Percentiles rank a stretch among this genome's conserved stretches.
Evolutionary conservation across 1,139 yeast genomes (phyloP).

Genomic region (Debaryomyces sp.): DNA sequence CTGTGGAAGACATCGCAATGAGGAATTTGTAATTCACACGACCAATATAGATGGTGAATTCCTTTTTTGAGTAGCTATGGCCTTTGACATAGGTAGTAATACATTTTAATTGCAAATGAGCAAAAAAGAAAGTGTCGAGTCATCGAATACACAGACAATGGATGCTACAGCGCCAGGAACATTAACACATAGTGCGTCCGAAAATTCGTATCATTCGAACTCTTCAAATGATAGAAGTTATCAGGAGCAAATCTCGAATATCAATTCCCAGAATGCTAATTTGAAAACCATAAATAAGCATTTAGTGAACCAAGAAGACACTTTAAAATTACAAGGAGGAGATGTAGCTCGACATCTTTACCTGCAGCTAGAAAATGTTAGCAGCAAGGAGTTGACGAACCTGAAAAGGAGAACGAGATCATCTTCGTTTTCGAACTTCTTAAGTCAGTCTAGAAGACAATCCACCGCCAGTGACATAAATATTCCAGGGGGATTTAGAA

Average conservation of each 20-base stretch:
- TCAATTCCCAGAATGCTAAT: constrained; percentile 30
- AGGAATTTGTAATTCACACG: neutral
- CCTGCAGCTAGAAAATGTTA: constrained; percentile 29
- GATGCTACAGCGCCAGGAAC: neutral
- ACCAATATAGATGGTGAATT: neutral
- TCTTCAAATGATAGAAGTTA: constrained; percentile 10
- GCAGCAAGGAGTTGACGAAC: constrained; percentile 12
- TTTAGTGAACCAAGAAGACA: constrained; percentile 38
- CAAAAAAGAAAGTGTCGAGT: neutral
- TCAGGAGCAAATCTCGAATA: constrained; percentile 27
- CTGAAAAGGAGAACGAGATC: constrained; percentile 34
- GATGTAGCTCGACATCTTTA: constrained; percentile 69
- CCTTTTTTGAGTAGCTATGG: neutral
- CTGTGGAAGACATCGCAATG: neutral
- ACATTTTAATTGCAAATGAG: neutral
- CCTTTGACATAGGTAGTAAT: neutral
- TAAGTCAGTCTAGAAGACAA: constrained; percentile 49
- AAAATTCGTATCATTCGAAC: constrained; percentile 3
- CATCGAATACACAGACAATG: neutral
- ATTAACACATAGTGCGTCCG: neutral
- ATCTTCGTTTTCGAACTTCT: constrained; percentile 41
- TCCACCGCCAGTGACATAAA: constrained; percentile 69
- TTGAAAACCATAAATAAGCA: constrained; percentile 37
- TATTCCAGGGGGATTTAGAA: constrained; percentile 80
- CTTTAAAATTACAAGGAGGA: constrained; percentile 63